These are phyloP conservation scores for Craterostigma plantagineum DNA, from an alignment of 257 asterid species.

Conservation along the genomic window DNA sequence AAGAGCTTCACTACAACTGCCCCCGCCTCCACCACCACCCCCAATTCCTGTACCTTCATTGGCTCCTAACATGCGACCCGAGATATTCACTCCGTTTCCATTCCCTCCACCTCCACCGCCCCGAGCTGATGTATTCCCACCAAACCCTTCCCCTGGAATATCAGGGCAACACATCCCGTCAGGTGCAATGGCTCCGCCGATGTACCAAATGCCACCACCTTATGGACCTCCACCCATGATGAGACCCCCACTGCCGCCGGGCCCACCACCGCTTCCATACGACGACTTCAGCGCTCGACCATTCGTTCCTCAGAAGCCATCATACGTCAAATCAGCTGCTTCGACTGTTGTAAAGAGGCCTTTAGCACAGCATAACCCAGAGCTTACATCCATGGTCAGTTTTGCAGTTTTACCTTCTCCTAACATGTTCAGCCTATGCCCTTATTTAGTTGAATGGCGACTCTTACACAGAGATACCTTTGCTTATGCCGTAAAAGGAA, in stretches of 20 bases:
- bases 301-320: conserved; percentile 58
- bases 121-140: conserved; percentile 56
- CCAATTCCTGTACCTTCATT: conserved; percentile 38
- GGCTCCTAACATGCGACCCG: conserved; percentile 35
- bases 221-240: conserved; percentile 79
- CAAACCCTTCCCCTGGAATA: too few species aligned
- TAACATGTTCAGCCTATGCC: too few species aligned
- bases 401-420: conserved; percentile 4
- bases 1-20: conserved; percentile 67
- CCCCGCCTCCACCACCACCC: conserved; percentile 72
- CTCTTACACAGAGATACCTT: too few species aligned
- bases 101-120: conserved; percentile 60
- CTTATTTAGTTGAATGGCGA: too few species aligned
- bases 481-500: too few species aligned
- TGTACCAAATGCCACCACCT: conserved; percentile 40
- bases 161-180: too few species aligned
- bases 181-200: conserved; percentile 57
- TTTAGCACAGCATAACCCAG: conserved; percentile 98
- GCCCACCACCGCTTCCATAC: conserved; percentile 73
- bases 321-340: conserved; percentile 90
- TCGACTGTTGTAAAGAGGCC: conserved; percentile 98
- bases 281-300: conserved; percentile 29
- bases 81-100: conserved; percentile 54
- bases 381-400: conserved; percentile 93
- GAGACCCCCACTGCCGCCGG: conserved; percentile 97